A percentile compares a stretch with the other conserved stretches of the same genome.
Evolutionary conservation across 495 filamentous ascomycete species (phyloP).

Genomic region (Daldinia decipiens): DNA sequence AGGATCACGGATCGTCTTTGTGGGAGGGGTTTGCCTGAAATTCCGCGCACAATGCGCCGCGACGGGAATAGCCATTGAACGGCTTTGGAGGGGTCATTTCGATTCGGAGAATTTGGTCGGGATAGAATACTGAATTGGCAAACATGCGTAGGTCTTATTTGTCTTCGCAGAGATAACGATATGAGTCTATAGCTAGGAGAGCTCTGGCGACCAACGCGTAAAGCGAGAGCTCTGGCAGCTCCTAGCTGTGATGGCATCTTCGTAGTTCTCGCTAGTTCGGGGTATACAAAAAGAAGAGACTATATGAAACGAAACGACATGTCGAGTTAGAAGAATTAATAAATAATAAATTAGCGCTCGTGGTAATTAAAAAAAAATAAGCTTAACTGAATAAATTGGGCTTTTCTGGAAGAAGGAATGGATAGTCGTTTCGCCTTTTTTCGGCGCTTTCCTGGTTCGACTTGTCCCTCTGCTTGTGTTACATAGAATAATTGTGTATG

Average conservation of each 20-base stretch:
- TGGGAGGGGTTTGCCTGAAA: constrained; percentile 62
- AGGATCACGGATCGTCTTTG: constrained; percentile 54
- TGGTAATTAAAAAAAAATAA: neutral
- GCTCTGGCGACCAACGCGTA: constrained; percentile 33
- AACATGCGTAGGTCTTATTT: constrained; percentile 20
- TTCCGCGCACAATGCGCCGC: constrained; percentile 42
- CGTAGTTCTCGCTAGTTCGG: constrained; percentile 3
- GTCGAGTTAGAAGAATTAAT: constrained; percentile 14
- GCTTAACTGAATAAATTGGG: neutral
- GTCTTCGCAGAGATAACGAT: constrained; percentile 15
- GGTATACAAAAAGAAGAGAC: constrained; percentile 22
- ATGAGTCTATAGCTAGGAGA: constrained; percentile 31
- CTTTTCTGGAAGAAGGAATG: constrained; percentile 9
- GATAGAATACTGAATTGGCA: constrained; percentile 36
- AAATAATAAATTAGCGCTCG: neutral
- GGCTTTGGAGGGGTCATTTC: constrained; percentile 18
- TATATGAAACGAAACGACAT: constrained; percentile 24
- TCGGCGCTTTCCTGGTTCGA: constrained; percentile 38
- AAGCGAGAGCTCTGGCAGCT: constrained; percentile 32
- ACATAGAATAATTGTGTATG: constrained; percentile 21
- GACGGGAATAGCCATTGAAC: constrained; percentile 33
- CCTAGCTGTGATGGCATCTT: constrained; percentile 38
- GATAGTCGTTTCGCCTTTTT: constrained; percentile 17
- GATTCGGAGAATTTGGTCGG: constrained; percentile 28
- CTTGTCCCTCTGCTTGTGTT: constrained; percentile 24